These are phyloP conservation scores for Acanthamoeba lugdunensis DNA, from an alignment of 208 protist genomes.

Conservation along the genomic window DNA sequence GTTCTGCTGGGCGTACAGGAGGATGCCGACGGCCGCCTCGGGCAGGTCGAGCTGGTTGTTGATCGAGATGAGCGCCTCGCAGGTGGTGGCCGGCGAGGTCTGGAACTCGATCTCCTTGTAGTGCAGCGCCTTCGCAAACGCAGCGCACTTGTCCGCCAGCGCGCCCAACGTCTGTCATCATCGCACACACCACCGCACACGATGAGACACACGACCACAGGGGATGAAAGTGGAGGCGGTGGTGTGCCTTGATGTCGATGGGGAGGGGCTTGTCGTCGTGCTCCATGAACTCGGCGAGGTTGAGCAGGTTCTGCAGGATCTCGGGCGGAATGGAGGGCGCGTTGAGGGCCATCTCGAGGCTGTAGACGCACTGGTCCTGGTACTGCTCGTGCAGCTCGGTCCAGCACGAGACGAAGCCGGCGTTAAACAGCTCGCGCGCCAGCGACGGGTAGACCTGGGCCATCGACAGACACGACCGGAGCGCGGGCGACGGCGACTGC, in stretches of 20 bases:
- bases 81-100: conserved; percentile 62
- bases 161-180: conserved; percentile 74
- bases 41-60: conserved; percentile 95
- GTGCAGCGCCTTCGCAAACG: conserved; percentile 88
- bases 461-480: conserved; percentile 90
- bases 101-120: conserved; percentile 89
- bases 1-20: conserved; percentile 93
- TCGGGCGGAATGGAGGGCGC: conserved; percentile 82
- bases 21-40: conserved; percentile 96
- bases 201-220: neutral
- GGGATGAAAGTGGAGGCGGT: neutral
- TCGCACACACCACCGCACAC: neutral
- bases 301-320: conserved; percentile 87
- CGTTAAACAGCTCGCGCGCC: conserved; percentile 92
- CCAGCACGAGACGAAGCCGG: conserved; percentile 93
- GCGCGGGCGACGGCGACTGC: conserved; percentile 90
- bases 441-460: conserved; percentile 89
- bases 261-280: conserved; percentile 87
- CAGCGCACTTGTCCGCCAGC: conserved; percentile 84
- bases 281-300: conserved; percentile 89
- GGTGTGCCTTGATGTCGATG: conserved; percentile 78
- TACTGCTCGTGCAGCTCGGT: conserved; percentile 87
- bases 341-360: conserved; percentile 76
- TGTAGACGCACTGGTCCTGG: conserved; percentile 78
- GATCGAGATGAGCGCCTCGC: conserved; percentile 94